Percentiles rank a stretch among this genome's conserved stretches.
Evolutionary conservation across 2,329 filamentous ascomycete species (phyloP).

Genomic region (Triangularia verruculosa): DNA sequence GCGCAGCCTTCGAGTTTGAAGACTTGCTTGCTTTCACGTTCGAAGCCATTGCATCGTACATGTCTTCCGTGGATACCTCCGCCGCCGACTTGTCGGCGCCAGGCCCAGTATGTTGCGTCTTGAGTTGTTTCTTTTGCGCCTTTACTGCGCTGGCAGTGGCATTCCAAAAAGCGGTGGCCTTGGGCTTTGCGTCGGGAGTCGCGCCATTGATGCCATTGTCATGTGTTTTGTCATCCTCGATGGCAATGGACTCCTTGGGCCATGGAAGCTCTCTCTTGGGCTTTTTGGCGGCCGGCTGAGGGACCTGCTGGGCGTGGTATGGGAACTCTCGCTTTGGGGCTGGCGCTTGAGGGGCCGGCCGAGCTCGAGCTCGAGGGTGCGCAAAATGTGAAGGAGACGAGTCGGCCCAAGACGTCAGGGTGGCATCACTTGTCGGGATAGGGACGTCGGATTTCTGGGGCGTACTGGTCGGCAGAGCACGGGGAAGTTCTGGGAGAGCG

Average conservation of each 20-base stretch:
- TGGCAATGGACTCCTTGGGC: constrained; percentile 46
- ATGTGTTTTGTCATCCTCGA: constrained; percentile 35
- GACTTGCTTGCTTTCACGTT: constrained; percentile 32
- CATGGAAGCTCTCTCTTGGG: constrained; percentile 52
- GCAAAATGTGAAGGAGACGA: constrained; percentile 56
- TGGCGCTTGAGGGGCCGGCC: constrained; percentile 23
- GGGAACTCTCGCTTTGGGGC: constrained; percentile 43
- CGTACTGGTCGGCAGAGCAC: constrained; percentile 16
- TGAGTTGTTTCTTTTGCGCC: constrained; percentile 73
- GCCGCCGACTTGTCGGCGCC: constrained; percentile 33
- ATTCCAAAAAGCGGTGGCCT: constrained; percentile 59
- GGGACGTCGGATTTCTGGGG: constrained; percentile 7
- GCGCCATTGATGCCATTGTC: constrained; percentile 32
- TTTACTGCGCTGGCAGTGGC: constrained; percentile 71
- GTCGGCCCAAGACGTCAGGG: constrained; percentile 67
- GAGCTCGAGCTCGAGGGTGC: constrained; percentile 15
- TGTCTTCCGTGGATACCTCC: constrained; percentile 44
- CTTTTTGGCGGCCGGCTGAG: constrained; percentile 46
- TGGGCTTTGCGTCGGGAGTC: constrained; percentile 35
- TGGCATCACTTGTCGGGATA: constrained; percentile 30
- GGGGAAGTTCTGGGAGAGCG: constrained; percentile 41
- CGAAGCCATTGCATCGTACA: constrained; percentile 40
- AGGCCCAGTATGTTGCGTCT: constrained; percentile 55
- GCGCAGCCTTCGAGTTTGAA: constrained; percentile 37
- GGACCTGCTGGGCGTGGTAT: constrained; percentile 34